phyloP scores from a whole-genome alignment of 129 eudicot genomes.

The Glebionis coronaria region DNA sequence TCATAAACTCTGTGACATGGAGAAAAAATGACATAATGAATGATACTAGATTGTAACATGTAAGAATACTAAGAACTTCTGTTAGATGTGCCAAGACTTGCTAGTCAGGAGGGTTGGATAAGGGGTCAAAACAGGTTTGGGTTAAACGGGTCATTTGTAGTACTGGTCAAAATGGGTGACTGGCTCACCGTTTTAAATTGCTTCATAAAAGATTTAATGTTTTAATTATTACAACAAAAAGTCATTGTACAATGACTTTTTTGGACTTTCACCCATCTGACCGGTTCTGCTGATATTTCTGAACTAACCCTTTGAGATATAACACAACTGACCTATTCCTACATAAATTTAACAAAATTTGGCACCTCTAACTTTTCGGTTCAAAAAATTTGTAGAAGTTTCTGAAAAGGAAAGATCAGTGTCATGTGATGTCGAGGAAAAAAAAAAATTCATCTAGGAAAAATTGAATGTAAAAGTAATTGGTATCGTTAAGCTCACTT shows the following conservation, averaged over 20 bases:
- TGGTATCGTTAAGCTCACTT: constrained; percentile 52
- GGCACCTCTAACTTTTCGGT: neutral
- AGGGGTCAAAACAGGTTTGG: too few species aligned
- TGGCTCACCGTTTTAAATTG: too few species aligned
- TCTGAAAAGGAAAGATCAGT: neutral
- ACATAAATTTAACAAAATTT: neutral
- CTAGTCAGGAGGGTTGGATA: too few species aligned
- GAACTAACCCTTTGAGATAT: neutral
- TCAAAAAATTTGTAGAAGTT: neutral
- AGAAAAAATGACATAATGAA: neutral
- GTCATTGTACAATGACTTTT: too few species aligned
- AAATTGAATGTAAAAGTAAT: neutral
- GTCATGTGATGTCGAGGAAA: neutral
- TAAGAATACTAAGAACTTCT: neutral
- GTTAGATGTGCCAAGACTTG: too few species aligned
- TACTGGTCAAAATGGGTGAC: too few species aligned
- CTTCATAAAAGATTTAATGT: too few species aligned
- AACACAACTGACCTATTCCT: neutral
- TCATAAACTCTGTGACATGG: constrained; percentile 69
- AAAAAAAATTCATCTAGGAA: neutral
- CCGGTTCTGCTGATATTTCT: neutral
- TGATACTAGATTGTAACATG: neutral
- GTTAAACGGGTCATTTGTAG: too few species aligned
- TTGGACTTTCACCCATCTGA: neutral
- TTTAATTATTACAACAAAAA: too few species aligned